These are phyloP conservation scores for Blastocystis sp. DNA, from an alignment of 352 stramenopile species.

Conservation along the genomic window DNA sequence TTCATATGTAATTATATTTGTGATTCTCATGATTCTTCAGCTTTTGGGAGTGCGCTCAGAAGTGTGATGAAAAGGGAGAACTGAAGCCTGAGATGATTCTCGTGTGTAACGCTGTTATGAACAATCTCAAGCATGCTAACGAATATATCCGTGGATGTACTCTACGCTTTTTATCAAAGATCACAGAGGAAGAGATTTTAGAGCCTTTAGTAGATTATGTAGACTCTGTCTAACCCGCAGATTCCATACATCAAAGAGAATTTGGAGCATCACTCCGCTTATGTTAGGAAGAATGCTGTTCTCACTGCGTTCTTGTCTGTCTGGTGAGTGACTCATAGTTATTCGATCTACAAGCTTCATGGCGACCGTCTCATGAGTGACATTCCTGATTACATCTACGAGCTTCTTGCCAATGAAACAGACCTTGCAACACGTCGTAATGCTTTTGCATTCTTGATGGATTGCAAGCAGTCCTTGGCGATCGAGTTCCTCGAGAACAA, in stretches of 20 bases:
- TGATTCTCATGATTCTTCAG: background rate
- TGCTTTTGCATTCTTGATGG: conserved; percentile 98
- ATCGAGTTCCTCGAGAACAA: conserved; percentile 81
- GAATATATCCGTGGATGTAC: conserved; percentile 98
- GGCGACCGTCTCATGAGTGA: conserved; percentile 89
- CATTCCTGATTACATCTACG: conserved; percentile 91
- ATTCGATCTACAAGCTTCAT: conserved; percentile 93
- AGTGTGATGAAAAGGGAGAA: conserved; percentile 75
- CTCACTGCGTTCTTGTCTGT: conserved; percentile 24
- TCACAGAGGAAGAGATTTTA: conserved; percentile 93
- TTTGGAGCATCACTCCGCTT: conserved; percentile 93
- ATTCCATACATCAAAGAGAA: conserved; percentile 83
- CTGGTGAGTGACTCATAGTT: conserved; percentile 80
- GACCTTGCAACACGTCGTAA: conserved; percentile 88
- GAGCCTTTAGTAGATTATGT: conserved; percentile 73
- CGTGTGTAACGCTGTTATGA: conserved; percentile 96
- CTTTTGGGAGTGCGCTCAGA: conserved; percentile 66
- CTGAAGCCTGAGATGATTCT: conserved; percentile 98
- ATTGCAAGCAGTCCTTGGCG: conserved; percentile 89
- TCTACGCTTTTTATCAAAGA: conserved; percentile 97
- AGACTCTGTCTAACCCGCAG: background rate
- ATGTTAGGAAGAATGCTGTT: conserved; percentile 96
- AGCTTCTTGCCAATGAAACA: conserved; percentile 86
- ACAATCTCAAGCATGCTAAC: conserved; percentile 99
- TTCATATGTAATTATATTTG: conserved; percentile 91